A percentile compares a stretch with the other conserved stretches of the same genome.
Evolutionary conservation across 164 flowering plant species (phyloP).

Genomic region (Vitis rotundifolia): DNA sequence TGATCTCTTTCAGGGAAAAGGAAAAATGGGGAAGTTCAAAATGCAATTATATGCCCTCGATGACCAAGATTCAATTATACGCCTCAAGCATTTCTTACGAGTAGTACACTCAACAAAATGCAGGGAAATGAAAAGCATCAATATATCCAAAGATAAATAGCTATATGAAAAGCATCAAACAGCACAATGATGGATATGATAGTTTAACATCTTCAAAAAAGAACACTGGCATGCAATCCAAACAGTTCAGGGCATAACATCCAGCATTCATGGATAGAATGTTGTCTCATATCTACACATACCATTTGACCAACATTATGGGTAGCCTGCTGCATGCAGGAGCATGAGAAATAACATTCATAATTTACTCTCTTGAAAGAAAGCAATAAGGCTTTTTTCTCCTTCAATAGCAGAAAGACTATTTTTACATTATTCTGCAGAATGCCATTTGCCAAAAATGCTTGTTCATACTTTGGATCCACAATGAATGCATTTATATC

Average conservation of each 20-base stretch:
- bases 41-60: no score
- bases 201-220: no score
- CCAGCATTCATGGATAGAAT: slow-evolving; percentile 74
- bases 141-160: not conserved
- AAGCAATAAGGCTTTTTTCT: slow-evolving; percentile 13
- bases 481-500: no score
- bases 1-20: no score
- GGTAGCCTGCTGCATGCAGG: slow-evolving; percentile 63
- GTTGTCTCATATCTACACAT: slow-evolving; percentile 81
- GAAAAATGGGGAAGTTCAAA: no score
- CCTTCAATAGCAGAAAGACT: slow-evolving; percentile 73
- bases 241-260: slow-evolving; percentile 91
- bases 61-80: no score
- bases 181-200: no score
- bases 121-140: not conserved
- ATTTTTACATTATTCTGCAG: slow-evolving; percentile 80
- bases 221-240: slow-evolving; percentile 8
- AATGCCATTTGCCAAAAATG: slow-evolving; percentile 87
- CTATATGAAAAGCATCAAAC: no score
- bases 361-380: not conserved
- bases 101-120: no score
- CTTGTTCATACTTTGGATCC: slow-evolving; percentile 32
- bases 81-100: no score
- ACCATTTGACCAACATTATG: slow-evolving; percentile 81
- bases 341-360: slow-evolving; percentile 15